phyloP scores from a whole-genome alignment of 495 filamentous ascomycete species.

The Hyaloscypha bicolor region DNA sequence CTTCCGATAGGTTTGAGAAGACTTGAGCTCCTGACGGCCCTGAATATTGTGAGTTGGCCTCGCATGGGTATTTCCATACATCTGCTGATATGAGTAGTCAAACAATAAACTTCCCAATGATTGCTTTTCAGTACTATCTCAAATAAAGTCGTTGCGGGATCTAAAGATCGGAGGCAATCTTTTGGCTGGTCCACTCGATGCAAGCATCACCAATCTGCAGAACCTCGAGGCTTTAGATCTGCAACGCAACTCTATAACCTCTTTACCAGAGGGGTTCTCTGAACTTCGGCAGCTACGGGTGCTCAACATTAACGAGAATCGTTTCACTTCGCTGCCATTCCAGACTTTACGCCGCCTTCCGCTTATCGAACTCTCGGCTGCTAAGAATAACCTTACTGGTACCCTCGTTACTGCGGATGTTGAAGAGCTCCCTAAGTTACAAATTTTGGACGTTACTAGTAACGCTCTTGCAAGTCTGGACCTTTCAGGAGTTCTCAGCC shows the following conservation, averaged over 20 bases:
- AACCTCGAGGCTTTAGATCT: slow-evolving; percentile 81
- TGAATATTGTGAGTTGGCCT: slow-evolving; percentile 68
- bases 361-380: slow-evolving; percentile 72
- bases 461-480: slow-evolving; percentile 64
- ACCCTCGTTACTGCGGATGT: slow-evolving; percentile 66
- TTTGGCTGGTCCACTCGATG: slow-evolving; percentile 64
- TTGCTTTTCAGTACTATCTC: slow-evolving; percentile 69
- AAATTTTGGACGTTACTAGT: slow-evolving; percentile 72
- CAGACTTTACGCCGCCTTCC: slow-evolving; percentile 65
- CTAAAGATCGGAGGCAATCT: slow-evolving; percentile 81
- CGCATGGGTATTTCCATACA: neutral
- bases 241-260: slow-evolving; percentile 76
- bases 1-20: slow-evolving; percentile 77
- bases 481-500: slow-evolving; percentile 54
- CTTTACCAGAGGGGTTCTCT: slow-evolving; percentile 68
- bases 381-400: slow-evolving; percentile 77
- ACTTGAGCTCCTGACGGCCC: slow-evolving; percentile 68
- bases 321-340: slow-evolving; percentile 69
- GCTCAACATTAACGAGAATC: slow-evolving; percentile 78
- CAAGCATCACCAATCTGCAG: slow-evolving; percentile 56
- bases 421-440: slow-evolving; percentile 60
- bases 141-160: slow-evolving; percentile 72
- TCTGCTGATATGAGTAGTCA: slow-evolving; percentile 51
- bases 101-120: slow-evolving; percentile 76
- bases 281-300: slow-evolving; percentile 66